Base-by-base conservation (phyloP, 2,329 filamentous ascomycete species). In the Aspergillus melleus region DNA sequence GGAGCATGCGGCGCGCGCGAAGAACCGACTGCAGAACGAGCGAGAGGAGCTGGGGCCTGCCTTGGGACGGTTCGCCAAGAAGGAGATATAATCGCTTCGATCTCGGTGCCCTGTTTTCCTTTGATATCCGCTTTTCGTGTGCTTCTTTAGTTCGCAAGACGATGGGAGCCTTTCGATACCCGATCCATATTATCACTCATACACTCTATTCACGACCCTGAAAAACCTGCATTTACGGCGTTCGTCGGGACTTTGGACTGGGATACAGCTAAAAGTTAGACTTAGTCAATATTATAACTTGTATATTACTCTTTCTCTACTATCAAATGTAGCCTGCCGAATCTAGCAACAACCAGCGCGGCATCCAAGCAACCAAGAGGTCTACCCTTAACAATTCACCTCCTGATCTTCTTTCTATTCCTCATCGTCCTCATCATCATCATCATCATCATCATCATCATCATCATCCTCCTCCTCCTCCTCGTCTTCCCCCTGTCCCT, bases 1-100 rank as follows among this genome's bases (percentile, higher is more conserved):
- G 73, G 82, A 84, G 66, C 82, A 84, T 70, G 87, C 88, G 66
- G 86, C 89, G 75, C 86, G 86, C 75, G 85, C 88, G 68, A 84
- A 88, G 73, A 85, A 88, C 70, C 88, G 84, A 70, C 79, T 88
- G 67, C 83, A 86, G 70, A 84, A 85, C 72, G 86, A 91, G 75
- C 83, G 83, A 66, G 84, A 90, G 74, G 89, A 94, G 66, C 81
- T 97, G 65, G 95, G 95, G 0, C 93, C 94, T 62, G 92, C 92
- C 52, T 78, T 99, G 74, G 88, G 87, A 60, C 85, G 95, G 67
- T 99, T 99, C 79, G 91, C 88, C 16, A 87, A 86, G 75, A 93
- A 88, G 76, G 86, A 70, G 47, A 60, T 66, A 36, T 72, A 51
- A 66, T 55, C 32, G 50, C 39, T 54, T 62, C 36, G 57, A 56